phyloP scores from a whole-genome alignment of 176 grass and related monocot species.

The Juncus effusus region DNA sequence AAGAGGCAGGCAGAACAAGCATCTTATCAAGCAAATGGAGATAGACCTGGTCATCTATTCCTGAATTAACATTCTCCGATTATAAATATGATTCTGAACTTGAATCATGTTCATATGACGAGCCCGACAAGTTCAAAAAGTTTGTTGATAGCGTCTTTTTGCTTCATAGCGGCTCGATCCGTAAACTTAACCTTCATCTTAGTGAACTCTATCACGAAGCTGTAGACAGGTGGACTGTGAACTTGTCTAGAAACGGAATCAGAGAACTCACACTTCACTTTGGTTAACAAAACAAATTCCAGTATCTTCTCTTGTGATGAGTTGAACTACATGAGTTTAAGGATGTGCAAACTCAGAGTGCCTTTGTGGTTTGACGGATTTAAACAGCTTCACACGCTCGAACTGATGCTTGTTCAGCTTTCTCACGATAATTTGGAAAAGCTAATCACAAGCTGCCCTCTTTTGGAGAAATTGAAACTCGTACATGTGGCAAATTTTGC shows the following conservation, averaged over 20 bases:
- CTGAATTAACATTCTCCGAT: constrained; percentile 1
- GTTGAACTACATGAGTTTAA: background rate
- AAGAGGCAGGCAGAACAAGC: constrained; percentile 16
- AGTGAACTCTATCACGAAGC: background rate
- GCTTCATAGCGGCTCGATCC: background rate
- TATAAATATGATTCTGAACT: too few relatives aligned
- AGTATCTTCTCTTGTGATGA: constrained; percentile 10
- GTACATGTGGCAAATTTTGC: background rate
- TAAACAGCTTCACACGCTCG: background rate
- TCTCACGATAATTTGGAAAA: constrained; percentile 7
- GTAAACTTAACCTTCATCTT: background rate
- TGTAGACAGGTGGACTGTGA: constrained; percentile 5
- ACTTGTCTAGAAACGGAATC: constrained; percentile 9
- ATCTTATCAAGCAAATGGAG: background rate
- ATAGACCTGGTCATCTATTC: background rate
- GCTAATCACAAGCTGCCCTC: constrained; percentile 10
- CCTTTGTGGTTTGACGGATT: constrained; percentile 8
- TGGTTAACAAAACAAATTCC: background rate
- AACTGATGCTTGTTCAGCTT: background rate
- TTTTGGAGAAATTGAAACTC: background rate
- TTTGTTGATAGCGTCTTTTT: constrained; percentile 7
- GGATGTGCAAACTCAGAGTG: constrained; percentile 8
- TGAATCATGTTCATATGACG: background rate
- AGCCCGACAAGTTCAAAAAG: background rate
- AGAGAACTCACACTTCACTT: constrained; percentile 8